Percentiles rank a stretch among this genome's conserved stretches.
Conservation (phyloP, 2,329 filamentous ascomycete species). For the Septoria petroselini region DNA sequence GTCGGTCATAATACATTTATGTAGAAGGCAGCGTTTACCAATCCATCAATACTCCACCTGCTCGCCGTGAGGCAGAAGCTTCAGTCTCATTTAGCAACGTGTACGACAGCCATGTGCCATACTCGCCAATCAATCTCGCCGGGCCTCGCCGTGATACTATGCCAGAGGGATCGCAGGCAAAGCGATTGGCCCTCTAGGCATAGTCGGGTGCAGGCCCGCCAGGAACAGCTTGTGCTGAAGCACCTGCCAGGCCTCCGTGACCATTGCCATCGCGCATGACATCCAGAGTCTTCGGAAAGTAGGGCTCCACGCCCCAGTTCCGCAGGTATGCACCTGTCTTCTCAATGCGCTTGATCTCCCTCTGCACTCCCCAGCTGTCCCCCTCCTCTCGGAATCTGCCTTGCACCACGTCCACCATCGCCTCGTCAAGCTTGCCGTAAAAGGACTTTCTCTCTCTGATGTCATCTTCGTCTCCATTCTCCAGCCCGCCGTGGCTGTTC, state of each 20-base stretch:
- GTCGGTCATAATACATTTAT: conserved; percentile 3
- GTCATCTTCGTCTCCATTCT: conserved; percentile 49
- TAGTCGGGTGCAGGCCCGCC: conserved; percentile 13
- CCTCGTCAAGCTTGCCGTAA: conserved; percentile 49
- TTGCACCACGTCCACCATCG: conserved; percentile 54
- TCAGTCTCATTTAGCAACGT: neutral
- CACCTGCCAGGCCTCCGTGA: conserved; percentile 4
- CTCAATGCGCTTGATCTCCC: conserved; percentile 56
- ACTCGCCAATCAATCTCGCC: no score
- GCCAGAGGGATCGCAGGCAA: no score
- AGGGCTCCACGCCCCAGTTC: conserved; percentile 53
- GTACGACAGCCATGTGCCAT: no score
- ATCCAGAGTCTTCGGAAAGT: conserved; percentile 53
- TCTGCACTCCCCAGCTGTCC: conserved; percentile 51
- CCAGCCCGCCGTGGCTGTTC: conserved; percentile 53
- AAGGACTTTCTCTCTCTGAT: conserved; percentile 50
- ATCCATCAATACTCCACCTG: neutral
- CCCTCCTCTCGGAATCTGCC: conserved; percentile 49
- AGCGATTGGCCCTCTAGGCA: conserved; percentile 9
- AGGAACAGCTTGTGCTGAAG: conserved; percentile 7
- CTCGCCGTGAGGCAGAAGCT: neutral
- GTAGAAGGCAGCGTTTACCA: neutral
- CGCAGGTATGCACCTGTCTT: conserved; percentile 53
- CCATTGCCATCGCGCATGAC: conserved; percentile 44
- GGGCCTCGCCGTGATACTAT: no score